phyloP scores from a whole-genome alignment of 495 filamentous ascomycete species.

The Saxispiralis lemnorum region DNA sequence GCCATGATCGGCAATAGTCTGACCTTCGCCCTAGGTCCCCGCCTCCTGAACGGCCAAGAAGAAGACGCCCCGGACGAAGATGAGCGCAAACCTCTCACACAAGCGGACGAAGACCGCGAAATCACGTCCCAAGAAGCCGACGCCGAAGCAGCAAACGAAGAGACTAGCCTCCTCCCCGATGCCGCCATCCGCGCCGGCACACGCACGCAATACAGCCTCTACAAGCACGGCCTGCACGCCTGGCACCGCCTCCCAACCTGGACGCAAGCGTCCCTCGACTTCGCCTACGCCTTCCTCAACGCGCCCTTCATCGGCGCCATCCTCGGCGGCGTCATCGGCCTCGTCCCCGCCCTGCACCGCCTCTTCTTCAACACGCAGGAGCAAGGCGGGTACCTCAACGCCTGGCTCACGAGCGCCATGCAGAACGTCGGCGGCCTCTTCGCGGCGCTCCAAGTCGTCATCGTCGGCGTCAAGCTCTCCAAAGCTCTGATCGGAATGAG shows the following conservation, averaged over 20 bases:
- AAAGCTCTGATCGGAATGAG: slow-evolving; percentile 35
- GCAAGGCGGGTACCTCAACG: slow-evolving; percentile 51
- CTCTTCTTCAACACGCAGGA: slow-evolving; percentile 46
- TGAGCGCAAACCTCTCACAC: slow-evolving; percentile 11
- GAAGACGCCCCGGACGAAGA: slow-evolving; percentile 27
- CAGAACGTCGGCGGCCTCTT: slow-evolving; percentile 54
- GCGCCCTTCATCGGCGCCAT: slow-evolving; percentile 48
- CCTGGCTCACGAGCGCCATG: slow-evolving; percentile 52
- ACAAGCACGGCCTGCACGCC: slow-evolving; percentile 4
- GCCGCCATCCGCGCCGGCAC: slow-evolving; percentile 16
- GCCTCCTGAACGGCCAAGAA: slow-evolving; percentile 33
- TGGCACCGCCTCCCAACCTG: slow-evolving; percentile 27
- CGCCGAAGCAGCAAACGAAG: slow-evolving; percentile 28
- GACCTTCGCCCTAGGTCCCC: slow-evolving; percentile 49
- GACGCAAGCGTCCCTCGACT: slow-evolving; percentile 25
- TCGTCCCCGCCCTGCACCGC: slow-evolving; percentile 42
- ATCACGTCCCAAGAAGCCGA: slow-evolving; percentile 13
- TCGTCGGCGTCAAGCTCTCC: slow-evolving; percentile 53
- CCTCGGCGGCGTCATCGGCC: slow-evolving; percentile 39
- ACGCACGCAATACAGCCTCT: slow-evolving; percentile 14
- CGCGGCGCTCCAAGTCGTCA: slow-evolving; percentile 50
- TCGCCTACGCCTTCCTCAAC: slow-evolving; percentile 40
- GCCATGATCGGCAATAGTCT: slow-evolving; percentile 44
- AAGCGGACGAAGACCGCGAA: slow-evolving; percentile 13
- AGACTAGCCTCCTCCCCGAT: slow-evolving; percentile 33